phyloP scores from a whole-genome alignment of 805 yeast species.

The Cyberlindnera mississippiensis region DNA sequence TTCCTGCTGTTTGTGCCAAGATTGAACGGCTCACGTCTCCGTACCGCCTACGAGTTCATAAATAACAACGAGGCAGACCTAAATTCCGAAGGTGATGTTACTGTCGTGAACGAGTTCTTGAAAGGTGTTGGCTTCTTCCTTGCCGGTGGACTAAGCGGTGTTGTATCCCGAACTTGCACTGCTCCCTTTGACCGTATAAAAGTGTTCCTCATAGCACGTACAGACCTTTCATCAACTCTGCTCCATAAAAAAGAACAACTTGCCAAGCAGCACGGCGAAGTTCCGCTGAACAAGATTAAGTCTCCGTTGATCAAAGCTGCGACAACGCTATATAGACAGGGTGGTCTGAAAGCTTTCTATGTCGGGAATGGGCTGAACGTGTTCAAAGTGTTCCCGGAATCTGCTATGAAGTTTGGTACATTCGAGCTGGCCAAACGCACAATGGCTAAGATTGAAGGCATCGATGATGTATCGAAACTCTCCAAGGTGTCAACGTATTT shows the following conservation, averaged over 20 bases:
- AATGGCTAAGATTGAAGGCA: constrained; percentile 73
- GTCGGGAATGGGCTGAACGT: constrained; percentile 94
- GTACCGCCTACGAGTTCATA: constrained; percentile 78
- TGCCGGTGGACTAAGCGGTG: constrained; percentile 96
- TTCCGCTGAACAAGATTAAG: constrained; percentile 43
- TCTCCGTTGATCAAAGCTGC: constrained; percentile 83
- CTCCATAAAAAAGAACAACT: constrained; percentile 52
- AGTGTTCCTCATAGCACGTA: constrained; percentile 88
- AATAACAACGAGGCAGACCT: constrained; percentile 76
- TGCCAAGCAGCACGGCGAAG: constrained; percentile 38
- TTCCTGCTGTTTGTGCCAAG: constrained; percentile 82
- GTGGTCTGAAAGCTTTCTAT: constrained; percentile 84
- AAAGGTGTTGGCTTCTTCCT: constrained; percentile 87
- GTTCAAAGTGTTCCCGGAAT: constrained; percentile 93
- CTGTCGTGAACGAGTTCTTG: constrained; percentile 70
- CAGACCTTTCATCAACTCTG: constrained; percentile 71
- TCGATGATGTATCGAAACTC: constrained; percentile 60
- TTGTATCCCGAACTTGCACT: constrained; percentile 90
- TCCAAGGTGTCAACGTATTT: constrained; percentile 77
- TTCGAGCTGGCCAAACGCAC: constrained; percentile 82
- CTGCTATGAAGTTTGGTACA: constrained; percentile 95
- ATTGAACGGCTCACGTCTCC: constrained; percentile 66
- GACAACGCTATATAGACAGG: constrained; percentile 75
- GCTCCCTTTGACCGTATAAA: constrained; percentile 96
- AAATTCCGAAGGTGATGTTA: constrained; percentile 90